These are phyloP conservation scores for Lactifluus echinatus DNA, from an alignment of 768 basidiomycete species.

Conservation along the genomic window DNA sequence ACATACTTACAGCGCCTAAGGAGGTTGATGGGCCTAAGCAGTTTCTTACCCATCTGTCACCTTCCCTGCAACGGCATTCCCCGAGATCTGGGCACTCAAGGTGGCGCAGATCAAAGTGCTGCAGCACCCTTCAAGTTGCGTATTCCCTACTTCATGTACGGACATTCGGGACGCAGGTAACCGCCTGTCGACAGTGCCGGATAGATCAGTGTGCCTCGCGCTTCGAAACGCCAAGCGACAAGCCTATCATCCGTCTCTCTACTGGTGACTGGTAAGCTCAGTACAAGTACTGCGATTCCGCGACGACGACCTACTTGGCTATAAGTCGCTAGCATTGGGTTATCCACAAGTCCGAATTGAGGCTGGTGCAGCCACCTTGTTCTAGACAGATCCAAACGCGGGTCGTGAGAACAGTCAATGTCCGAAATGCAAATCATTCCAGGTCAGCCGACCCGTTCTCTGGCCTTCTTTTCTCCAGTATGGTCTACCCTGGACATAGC, in stretches of 20 bases:
- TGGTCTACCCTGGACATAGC: neutral
- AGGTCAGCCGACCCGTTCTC: neutral
- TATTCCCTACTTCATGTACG: neutral
- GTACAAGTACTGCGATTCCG: neutral
- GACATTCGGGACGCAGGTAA: neutral
- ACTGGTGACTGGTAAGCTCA: too few relatives aligned
- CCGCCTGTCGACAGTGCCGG: too few relatives aligned
- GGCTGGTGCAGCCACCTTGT: neutral
- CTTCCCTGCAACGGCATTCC: constrained; percentile 7
- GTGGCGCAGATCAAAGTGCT: constrained; percentile 7
- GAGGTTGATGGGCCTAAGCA: constrained; percentile 7
- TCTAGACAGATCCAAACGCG: neutral
- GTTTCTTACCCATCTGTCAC: constrained; percentile 1
- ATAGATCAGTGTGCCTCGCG: neutral
- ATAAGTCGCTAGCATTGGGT: neutral
- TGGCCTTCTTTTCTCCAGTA: neutral
- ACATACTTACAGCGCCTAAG: neutral
- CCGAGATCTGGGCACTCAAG: neutral
- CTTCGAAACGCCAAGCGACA: neutral
- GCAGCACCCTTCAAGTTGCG: neutral
- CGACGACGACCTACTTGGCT: neutral
- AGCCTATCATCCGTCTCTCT: neutral
- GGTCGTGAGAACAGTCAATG: neutral
- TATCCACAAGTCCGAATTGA: neutral
- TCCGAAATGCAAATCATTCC: neutral